Percentiles rank a stretch among this genome's conserved stretches.
These are phyloP conservation scores for Graphilbum sp. DNA, from an alignment of 2,329 filamentous ascomycete genomes.

Conservation along the genomic window DNA sequence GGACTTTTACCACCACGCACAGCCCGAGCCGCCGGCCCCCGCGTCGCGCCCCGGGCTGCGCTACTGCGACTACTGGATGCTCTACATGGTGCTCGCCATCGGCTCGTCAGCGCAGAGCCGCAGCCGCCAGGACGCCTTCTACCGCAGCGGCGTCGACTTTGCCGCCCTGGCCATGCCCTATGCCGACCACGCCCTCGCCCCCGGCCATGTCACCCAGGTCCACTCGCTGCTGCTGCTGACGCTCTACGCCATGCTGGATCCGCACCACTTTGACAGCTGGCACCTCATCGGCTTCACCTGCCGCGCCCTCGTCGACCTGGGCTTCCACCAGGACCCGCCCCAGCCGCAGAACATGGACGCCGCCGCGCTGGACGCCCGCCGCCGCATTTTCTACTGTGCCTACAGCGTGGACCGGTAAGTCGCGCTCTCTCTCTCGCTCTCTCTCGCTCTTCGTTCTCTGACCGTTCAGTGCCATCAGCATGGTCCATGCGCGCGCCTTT, in stretches of 20 bases:
- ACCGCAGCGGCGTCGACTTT: conserved; percentile 37
- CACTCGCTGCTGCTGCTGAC: conserved; percentile 76
- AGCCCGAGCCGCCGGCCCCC: conserved; percentile 18
- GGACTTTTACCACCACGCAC: conserved; percentile 61
- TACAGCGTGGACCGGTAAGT: conserved; percentile 73
- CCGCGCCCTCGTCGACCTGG: conserved; percentile 73
- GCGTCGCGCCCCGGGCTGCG: conserved; percentile 30
- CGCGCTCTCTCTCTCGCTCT: background rate
- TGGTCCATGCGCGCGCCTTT: conserved; percentile 74
- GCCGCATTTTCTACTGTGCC: conserved; percentile 77
- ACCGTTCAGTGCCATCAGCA: conserved; percentile 55
- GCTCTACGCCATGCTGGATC: conserved; percentile 80
- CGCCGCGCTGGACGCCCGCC: conserved; percentile 56
- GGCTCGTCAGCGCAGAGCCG: conserved; percentile 59
- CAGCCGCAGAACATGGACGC: conserved; percentile 51
- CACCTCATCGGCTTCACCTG: conserved; percentile 83
- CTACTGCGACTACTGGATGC: conserved; percentile 65
- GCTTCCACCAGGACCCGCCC: conserved; percentile 82
- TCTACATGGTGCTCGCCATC: conserved; percentile 82
- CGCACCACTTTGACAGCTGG: conserved; percentile 86
- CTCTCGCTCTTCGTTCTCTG: background rate
- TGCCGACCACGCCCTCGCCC: conserved; percentile 68
- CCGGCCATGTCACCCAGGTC: conserved; percentile 71
- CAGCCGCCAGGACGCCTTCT: conserved; percentile 47
- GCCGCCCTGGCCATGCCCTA: conserved; percentile 52